Percentiles rank a stretch among this genome's conserved stretches.
Conservation (phyloP, 106 monocot genomes). For the Agapanthus africanus region DNA sequence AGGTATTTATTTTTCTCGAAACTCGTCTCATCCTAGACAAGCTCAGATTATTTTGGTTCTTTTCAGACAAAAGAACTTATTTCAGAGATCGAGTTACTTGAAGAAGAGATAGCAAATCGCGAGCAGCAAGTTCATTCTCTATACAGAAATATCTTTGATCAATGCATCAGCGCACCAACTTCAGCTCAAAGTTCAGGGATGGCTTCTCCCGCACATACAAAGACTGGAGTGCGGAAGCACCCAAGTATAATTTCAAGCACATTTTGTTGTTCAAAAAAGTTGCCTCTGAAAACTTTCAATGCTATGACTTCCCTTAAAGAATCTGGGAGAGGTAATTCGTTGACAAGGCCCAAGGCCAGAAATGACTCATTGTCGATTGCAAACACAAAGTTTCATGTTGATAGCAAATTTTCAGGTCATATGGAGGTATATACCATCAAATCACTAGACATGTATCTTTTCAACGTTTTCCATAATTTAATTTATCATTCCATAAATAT, state of each 20-base stretch:
- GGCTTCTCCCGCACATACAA: constrained; percentile 62
- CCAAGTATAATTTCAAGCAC: constrained; percentile 68
- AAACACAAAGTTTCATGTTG: constrained; percentile 12
- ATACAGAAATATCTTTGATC: constrained; percentile 73
- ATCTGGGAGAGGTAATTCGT: constrained; percentile 23
- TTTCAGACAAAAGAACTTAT: constrained; percentile 65
- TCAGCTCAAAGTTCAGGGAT: constrained; percentile 55
- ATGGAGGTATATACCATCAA: constrained; percentile 32
- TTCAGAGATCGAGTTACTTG: constrained; percentile 63
- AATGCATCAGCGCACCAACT: constrained; percentile 39
- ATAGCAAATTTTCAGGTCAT: constrained; percentile 19
- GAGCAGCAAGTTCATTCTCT: constrained; percentile 79
- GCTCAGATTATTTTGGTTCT: constrained; percentile 6
- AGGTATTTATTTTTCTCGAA: not conserved
- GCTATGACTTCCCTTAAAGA: constrained; percentile 37
- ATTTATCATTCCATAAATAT: not conserved
- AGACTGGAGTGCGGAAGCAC: constrained; percentile 31
- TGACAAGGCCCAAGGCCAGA: constrained; percentile 20
- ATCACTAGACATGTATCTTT: not conserved
- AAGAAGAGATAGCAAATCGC: constrained; percentile 70
- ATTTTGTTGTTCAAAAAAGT: constrained; percentile 84
- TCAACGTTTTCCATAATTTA: not conserved
- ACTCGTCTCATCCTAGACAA: too few species aligned
- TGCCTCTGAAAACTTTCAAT: constrained; percentile 50
- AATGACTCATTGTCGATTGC: constrained; percentile 16